These are phyloP conservation scores for Cordyceps javanica DNA, from an alignment of 2,329 filamentous ascomycete genomes.

Conservation along the genomic window DNA sequence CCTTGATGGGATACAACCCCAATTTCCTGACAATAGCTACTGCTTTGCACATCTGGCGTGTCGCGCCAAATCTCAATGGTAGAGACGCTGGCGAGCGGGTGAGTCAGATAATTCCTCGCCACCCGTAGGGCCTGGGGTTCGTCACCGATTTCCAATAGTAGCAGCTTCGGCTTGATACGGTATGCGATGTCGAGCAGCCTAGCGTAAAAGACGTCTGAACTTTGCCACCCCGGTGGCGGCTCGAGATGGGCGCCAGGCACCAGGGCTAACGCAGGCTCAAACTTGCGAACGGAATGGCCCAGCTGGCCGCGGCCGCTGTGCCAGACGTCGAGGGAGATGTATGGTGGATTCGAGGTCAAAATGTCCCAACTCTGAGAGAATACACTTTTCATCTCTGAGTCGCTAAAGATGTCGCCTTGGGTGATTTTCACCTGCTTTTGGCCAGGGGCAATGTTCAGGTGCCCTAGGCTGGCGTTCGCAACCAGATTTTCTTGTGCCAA, in stretches of 20 bases:
- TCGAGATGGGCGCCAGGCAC: conserved; percentile 43
- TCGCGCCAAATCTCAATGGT: conserved; percentile 68
- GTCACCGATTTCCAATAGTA: conserved; percentile 69
- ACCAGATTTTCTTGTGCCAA: conserved; percentile 60
- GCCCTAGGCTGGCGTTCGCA: conserved; percentile 36
- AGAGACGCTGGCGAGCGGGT: conserved; percentile 24
- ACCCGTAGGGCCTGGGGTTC: conserved; percentile 62
- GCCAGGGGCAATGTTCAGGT: conserved; percentile 16
- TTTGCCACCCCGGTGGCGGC: conserved; percentile 25
- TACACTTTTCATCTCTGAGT: conserved; percentile 28
- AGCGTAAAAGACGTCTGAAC: conserved; percentile 60
- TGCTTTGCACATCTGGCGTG: conserved; percentile 41
- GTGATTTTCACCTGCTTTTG: conserved; percentile 36
- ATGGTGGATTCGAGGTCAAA: conserved; percentile 84
- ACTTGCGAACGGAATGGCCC: conserved; percentile 71
- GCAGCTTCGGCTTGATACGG: conserved; percentile 42
- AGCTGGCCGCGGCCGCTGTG: conserved; percentile 31
- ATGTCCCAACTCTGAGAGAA: conserved; percentile 46
- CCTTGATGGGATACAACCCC: conserved; percentile 13
- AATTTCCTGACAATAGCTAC: conserved; percentile 20
- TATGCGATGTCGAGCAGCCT: conserved; percentile 52
- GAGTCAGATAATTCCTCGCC: conserved; percentile 36
- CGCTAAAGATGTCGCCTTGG: conserved; percentile 43
- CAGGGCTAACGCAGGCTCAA: conserved; percentile 75
- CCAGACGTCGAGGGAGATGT: conserved; percentile 59